Evolutionary conservation across 2,329 filamentous ascomycete species (phyloP).

Genomic region (Paraphoma chrysanthemicola): DNA sequence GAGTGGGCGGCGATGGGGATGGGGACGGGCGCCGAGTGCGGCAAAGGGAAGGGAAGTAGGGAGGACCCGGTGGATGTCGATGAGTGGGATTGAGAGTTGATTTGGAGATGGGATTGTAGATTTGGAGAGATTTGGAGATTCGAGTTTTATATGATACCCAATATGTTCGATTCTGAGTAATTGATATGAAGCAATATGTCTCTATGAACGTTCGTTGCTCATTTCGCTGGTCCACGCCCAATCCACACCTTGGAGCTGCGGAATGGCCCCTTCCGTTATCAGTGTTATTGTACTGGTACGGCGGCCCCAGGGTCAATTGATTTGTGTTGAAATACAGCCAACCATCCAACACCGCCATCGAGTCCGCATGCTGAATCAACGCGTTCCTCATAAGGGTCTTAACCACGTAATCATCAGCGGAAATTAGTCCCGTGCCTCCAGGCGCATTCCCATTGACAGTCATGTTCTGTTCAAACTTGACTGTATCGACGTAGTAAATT

Average conservation of each 20-base stretch:
- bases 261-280: constrained; percentile 49
- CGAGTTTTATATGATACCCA: not conserved
- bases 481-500: constrained; percentile 53
- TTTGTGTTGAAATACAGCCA: constrained; percentile 55
- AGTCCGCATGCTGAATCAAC: constrained; percentile 54
- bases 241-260: constrained; percentile 46
- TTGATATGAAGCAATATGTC: too few species aligned
- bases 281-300: constrained; percentile 48
- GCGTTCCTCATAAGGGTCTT: constrained; percentile 50
- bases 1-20: constrained; percentile 27
- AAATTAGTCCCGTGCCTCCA: constrained; percentile 42
- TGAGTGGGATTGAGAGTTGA: not conserved
- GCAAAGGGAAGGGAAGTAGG: not conserved
- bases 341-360: constrained; percentile 49
- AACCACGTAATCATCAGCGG: constrained; percentile 48
- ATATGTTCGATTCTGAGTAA: not conserved
- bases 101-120: not conserved
- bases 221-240: constrained; percentile 44
- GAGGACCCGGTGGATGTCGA: not conserved
- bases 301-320: constrained; percentile 47
- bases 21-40: not conserved
- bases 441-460: constrained; percentile 44
- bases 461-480: constrained; percentile 41
- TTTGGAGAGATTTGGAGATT: not conserved
- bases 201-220: not conserved